Conservation (phyloP, 2,329 filamentous ascomycete genomes). For the Scleromitrula shiraiana region DNA sequence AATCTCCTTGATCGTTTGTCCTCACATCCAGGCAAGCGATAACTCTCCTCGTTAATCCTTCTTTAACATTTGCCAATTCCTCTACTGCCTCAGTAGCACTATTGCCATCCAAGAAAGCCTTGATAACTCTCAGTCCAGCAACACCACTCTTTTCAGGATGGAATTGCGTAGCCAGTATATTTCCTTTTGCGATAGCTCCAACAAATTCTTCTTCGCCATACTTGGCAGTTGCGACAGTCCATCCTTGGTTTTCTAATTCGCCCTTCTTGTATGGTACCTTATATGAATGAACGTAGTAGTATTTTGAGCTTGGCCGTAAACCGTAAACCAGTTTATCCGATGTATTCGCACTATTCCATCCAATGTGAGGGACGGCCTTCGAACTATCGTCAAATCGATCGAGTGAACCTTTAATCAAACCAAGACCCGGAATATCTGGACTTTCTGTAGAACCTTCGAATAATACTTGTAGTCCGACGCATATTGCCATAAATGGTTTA, state of each 20-base stretch:
- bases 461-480: constrained; percentile 85
- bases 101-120: constrained; percentile 75
- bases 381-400: constrained; percentile 65
- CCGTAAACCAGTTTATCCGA: constrained; percentile 61
- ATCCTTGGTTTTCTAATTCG: constrained; percentile 71
- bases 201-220: constrained; percentile 89
- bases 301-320: constrained; percentile 74
- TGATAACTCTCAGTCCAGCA: constrained; percentile 75
- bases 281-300: constrained; percentile 98
- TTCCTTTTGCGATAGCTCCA: constrained; percentile 77
- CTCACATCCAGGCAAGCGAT: constrained; percentile 96
- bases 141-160: constrained; percentile 96
- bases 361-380: constrained; percentile 97
- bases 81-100: constrained; percentile 28
- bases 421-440: constrained; percentile 62
- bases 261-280: constrained; percentile 69
- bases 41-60: constrained; percentile 82
- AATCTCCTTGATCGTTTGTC: constrained; percentile 85
- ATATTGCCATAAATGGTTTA: constrained; percentile 98
- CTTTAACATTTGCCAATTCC: constrained; percentile 29
- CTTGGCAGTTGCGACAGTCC: constrained; percentile 82
- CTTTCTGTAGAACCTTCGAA: constrained; percentile 83
- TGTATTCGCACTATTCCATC: constrained; percentile 88
- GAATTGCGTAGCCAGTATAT: constrained; percentile 89
- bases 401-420: constrained; percentile 62